phyloP scores from a whole-genome alignment of 192 early-diverging fungal genomes.

The Podila clonocystis region DNA sequence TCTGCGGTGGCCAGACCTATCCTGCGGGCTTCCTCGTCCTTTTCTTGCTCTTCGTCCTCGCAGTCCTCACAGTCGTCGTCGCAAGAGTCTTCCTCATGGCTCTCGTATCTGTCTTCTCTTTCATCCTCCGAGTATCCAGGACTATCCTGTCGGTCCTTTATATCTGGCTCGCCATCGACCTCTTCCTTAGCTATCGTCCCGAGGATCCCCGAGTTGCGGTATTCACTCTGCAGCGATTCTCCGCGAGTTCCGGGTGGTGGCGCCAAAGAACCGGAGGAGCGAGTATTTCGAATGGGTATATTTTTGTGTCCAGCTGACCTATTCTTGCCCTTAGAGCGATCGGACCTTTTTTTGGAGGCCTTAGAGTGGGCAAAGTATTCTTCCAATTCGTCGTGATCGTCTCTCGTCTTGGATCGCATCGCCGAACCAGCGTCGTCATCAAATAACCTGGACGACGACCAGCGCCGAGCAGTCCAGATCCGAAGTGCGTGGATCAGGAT shows the following conservation, averaged over 20 bases:
- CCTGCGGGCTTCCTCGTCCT: constrained; percentile 37
- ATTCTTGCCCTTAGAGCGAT: background rate
- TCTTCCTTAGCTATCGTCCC: background rate
- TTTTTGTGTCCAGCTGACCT: constrained; percentile 1
- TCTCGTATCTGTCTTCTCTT: background rate
- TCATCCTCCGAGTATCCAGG: background rate
- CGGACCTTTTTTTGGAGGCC: background rate
- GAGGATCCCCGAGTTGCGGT: constrained; percentile 15
- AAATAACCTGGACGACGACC: constrained; percentile 9
- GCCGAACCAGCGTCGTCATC: background rate
- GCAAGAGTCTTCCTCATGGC: background rate
- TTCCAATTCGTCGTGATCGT: constrained; percentile 37
- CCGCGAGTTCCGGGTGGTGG: background rate
- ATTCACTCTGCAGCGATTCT: constrained; percentile 35
- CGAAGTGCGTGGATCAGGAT: constrained; percentile 44
- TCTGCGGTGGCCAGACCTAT: constrained; percentile 33
- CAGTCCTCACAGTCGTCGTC: constrained; percentile 1
- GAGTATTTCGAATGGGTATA: constrained; percentile 5
- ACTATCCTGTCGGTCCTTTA: background rate
- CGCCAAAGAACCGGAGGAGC: background rate
- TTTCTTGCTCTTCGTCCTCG: constrained; percentile 26
- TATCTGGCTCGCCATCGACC: background rate
- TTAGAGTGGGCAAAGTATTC: constrained; percentile 47
- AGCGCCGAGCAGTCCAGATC: constrained; percentile 42
- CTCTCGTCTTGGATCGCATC: constrained; percentile 10